Conservation (phyloP, 2,329 filamentous ascomycete genomes). For the Trichophyton equinum region DNA sequence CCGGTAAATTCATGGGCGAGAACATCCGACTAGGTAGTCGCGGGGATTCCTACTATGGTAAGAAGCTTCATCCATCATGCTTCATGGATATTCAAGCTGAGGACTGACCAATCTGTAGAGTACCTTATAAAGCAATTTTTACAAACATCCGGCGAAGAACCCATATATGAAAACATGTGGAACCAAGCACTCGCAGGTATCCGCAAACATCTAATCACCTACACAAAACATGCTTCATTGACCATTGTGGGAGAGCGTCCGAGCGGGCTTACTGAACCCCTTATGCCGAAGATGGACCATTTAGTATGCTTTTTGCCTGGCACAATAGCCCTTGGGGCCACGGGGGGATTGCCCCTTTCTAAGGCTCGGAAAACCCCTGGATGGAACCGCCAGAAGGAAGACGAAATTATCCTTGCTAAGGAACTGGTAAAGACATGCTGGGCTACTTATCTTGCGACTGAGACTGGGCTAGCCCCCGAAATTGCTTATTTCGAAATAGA, state of each 20-base stretch:
- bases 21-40: slow-evolving; percentile 89
- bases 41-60: slow-evolving; percentile 86
- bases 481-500: slow-evolving; percentile 82
- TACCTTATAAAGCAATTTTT: slow-evolving; percentile 98
- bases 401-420: slow-evolving; percentile 72
- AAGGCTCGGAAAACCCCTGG: slow-evolving; percentile 58
- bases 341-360: slow-evolving; percentile 60
- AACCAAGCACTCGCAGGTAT: slow-evolving; percentile 71
- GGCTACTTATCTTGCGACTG: slow-evolving; percentile 88
- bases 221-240: slow-evolving; percentile 64
- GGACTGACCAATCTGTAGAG: slow-evolving; percentile 38
- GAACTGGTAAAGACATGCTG: slow-evolving; percentile 96
- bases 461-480: slow-evolving; percentile 83
- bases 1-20: slow-evolving; percentile 63
- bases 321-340: slow-evolving; percentile 80
- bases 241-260: slow-evolving; percentile 87
- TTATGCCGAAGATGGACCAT: slow-evolving; percentile 94
- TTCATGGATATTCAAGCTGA: neutral
- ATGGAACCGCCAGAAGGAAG: slow-evolving; percentile 71
- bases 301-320: slow-evolving; percentile 95
- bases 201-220: slow-evolving; percentile 83
- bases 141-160: slow-evolving; percentile 77
- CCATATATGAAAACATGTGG: slow-evolving; percentile 87
- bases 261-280: slow-evolving; percentile 49
- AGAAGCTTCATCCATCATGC: neutral